Percentiles rank a stretch among this genome's conserved stretches.
Evolutionary conservation across 345 rosid genomes (phyloP).

Genomic region (Heritiera littoralis): DNA sequence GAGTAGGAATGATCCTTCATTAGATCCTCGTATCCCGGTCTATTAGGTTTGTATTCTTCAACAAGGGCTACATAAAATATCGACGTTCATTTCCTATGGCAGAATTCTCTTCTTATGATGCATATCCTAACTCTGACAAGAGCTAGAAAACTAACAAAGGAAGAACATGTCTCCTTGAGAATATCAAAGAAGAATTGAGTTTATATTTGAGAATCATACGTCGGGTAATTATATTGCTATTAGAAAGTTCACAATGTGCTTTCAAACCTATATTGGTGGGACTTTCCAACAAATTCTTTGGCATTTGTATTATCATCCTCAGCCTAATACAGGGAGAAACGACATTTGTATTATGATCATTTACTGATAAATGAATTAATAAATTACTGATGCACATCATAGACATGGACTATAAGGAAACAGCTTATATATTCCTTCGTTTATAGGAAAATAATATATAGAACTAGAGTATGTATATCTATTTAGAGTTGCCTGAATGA

Average conservation of each 20-base stretch:
- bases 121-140: neutral
- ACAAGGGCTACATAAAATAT: neutral
- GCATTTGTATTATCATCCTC: neutral
- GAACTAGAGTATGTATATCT: neutral
- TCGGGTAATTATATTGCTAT: neutral
- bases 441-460: neutral
- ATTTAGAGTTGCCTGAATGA: neutral
- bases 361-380: neutral
- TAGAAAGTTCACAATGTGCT: neutral
- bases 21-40: neutral
- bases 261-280: neutral
- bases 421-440: no score
- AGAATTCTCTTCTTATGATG: neutral
- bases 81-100: neutral
- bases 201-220: neutral
- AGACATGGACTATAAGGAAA: neutral
- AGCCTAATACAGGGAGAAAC: neutral
- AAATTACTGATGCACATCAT: neutral
- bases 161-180: neutral
- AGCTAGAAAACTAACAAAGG: neutral
- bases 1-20: neutral
- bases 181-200: neutral
- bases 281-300: neutral
- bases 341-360: neutral
- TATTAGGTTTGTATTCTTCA: conserved; percentile 3